phyloP scores from a whole-genome alignment of 1,139 yeast species.

The Taphrina wiesneri region DNA sequence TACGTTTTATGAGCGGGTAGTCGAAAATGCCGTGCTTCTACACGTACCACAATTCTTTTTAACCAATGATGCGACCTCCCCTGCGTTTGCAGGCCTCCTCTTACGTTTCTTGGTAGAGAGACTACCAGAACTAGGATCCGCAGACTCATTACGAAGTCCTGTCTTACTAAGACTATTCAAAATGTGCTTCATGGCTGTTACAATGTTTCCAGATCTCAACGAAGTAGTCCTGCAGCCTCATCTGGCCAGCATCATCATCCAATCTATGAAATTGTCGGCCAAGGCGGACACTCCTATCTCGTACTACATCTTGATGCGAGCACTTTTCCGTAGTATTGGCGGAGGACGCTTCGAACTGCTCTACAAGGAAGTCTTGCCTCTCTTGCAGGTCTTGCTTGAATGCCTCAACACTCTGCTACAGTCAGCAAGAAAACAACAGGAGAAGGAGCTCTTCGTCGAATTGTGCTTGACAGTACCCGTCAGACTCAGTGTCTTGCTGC shows the following conservation, averaged over 20 bases:
- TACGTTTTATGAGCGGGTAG: conserved; percentile 73
- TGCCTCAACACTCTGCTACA: conserved; percentile 79
- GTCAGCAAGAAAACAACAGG: conserved; percentile 84
- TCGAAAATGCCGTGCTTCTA: conserved; percentile 79
- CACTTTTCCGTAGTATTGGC: conserved; percentile 88
- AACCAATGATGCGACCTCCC: conserved; percentile 89
- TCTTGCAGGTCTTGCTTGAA: conserved; percentile 80
- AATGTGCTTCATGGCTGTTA: conserved; percentile 92
- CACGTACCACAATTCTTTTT: conserved; percentile 92
- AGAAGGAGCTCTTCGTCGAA: conserved; percentile 90
- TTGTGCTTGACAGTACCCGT: conserved; percentile 95
- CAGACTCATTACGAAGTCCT: conserved; percentile 70
- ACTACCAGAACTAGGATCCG: conserved; percentile 72
- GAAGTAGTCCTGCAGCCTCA: conserved; percentile 88
- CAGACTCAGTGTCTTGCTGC: conserved; percentile 85
- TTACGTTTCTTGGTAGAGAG: conserved; percentile 73
- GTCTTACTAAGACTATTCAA: conserved; percentile 83
- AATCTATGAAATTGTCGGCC: conserved; percentile 76
- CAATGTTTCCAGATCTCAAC: conserved; percentile 80
- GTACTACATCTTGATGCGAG: conserved; percentile 82
- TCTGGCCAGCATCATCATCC: conserved; percentile 74
- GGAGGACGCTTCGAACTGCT: conserved; percentile 93
- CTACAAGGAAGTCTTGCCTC: conserved; percentile 88
- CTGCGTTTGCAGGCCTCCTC: conserved; percentile 86
- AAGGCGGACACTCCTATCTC: conserved; percentile 90